Percentiles rank a stretch among this genome's conserved stretches.
Evolutionary conservation across 352 stramenopile genomes (phyloP).

Genomic region (Phytopythium cucurbitacearum): DNA sequence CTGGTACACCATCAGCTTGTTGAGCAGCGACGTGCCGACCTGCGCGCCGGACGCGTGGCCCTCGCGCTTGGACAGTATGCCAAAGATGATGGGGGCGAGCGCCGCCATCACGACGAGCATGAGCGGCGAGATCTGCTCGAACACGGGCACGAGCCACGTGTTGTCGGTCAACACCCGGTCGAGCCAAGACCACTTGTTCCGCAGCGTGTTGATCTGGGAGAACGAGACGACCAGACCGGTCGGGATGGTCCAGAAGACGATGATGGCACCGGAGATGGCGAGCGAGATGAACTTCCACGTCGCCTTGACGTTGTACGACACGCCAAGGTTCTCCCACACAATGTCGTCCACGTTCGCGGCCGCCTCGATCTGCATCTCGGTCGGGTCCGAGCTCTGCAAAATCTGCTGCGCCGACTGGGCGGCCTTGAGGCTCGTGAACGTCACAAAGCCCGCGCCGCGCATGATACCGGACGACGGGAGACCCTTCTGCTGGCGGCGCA

Average conservation of each 20-base stretch:
- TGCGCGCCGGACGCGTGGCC: constrained; percentile 63
- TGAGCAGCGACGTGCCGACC: constrained; percentile 66
- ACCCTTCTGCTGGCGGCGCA: constrained; percentile 35
- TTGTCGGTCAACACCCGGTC: constrained; percentile 40
- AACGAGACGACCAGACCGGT: constrained; percentile 75
- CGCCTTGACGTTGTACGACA: constrained; percentile 70
- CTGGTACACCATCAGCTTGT: constrained; percentile 82
- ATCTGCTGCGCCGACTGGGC: constrained; percentile 78
- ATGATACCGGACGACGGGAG: constrained; percentile 52
- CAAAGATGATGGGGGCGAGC: constrained; percentile 80
- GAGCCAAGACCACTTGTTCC: constrained; percentile 46
- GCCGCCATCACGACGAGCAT: constrained; percentile 79
- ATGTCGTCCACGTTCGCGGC: constrained; percentile 63
- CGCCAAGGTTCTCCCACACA: constrained; percentile 77
- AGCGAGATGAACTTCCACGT: constrained; percentile 68
- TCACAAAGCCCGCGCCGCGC: constrained; percentile 72
- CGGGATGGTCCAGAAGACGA: constrained; percentile 81
- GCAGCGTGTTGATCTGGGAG: constrained; percentile 56
- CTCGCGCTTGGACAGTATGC: constrained; percentile 75
- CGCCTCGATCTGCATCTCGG: constrained; percentile 64
- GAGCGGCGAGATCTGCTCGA: constrained; percentile 74
- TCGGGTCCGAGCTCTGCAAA: constrained; percentile 66
- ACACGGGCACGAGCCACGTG: constrained; percentile 60
- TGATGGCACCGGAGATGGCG: constrained; percentile 55
- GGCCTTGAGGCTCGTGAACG: constrained; percentile 68